Conservation (phyloP, 2,329 filamentous ascomycete species). For the Epicoccum sorghinum region DNA sequence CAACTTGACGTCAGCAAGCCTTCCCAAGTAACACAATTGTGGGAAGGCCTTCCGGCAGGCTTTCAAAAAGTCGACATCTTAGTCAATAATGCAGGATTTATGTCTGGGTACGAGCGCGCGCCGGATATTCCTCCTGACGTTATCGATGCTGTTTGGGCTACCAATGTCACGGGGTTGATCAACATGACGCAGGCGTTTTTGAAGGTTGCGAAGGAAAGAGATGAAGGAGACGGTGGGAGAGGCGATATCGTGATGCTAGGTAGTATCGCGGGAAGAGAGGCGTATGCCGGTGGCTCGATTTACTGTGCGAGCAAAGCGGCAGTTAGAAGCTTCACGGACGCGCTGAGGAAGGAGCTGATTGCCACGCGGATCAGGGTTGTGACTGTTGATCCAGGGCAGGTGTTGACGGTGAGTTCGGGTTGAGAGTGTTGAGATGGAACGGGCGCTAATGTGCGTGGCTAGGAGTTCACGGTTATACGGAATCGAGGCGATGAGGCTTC, state of each 20-base stretch:
- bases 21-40: conserved; percentile 72
- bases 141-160: conserved; percentile 81
- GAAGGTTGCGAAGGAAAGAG: conserved; percentile 72
- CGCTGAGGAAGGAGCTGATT: conserved; percentile 80
- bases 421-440: not conserved
- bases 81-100: conserved; percentile 95
- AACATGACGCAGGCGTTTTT: conserved; percentile 92
- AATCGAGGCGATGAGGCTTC: conserved; percentile 85
- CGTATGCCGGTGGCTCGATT: conserved; percentile 75
- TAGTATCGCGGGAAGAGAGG: conserved; percentile 82
- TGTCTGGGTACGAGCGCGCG: conserved; percentile 81
- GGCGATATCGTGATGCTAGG: conserved; percentile 96
- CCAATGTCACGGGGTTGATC: conserved; percentile 91
- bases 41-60: conserved; percentile 73
- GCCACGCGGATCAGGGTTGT: conserved; percentile 79
- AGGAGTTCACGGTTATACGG: conserved; percentile 81
- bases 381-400: conserved; percentile 86
- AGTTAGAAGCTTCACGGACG: conserved; percentile 79
- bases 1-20: conserved; percentile 83
- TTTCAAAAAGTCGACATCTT: conserved; percentile 83
- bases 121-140: conserved; percentile 81
- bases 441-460: not conserved
- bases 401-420: conserved; percentile 67
- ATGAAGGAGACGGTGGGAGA: conserved; percentile 65
- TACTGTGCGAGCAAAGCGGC: conserved; percentile 95